Evolutionary conservation across 805 yeast genomes (phyloP), one percentile per base, ranked within the genome.

Genomic region (Candida sakaeoensis): DNA sequence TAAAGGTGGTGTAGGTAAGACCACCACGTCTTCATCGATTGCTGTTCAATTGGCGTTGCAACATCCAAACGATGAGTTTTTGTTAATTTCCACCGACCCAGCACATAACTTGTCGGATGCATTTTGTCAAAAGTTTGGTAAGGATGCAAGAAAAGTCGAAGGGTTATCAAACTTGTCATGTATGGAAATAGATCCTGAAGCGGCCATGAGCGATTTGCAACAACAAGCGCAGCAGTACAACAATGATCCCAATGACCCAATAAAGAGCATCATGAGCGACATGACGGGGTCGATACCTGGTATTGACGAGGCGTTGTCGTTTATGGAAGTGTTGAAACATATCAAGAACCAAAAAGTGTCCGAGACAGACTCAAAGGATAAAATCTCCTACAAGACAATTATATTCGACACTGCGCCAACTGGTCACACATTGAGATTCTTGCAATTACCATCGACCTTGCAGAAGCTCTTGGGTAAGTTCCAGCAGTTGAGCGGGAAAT

Each of bases 351-450:
- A 85, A 65, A 56, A 57, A 37, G 47, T 45, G 12, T 45, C 43
- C 22, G 58, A 48, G 22, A 48, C 49, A 21, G 58, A 48, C 10
- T 41, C 46, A 9, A 53, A 49, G 19, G 51, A 51, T 26, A 49
- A 48, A 25, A 48, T 58, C 33, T 45, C 60, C 22, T 93, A 85
- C 60, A 88, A 85, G 51, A 88, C 95, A 7, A 90, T 93, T 49
- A 88, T 93, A 50, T 93, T 93, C 56, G 99, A 93, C 63, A 93
- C 99, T n/a, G 99, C 99, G 0, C 99, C 99, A 52, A 93, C 99
- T 0, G 99, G 99, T 26, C 99, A 93, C 65, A 93, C 99, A 2
- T 72, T 93, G 53, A 79, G 99, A 55, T 93, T 93, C 63, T 73
- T 93, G 60, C 96, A 90, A 64, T 78, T 93, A 55, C 99, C 99